Percentiles rank a stretch among this genome's conserved stretches.
Conservation (phyloP, 306 rosid species). For the Pyrus pyrifolia region DNA sequence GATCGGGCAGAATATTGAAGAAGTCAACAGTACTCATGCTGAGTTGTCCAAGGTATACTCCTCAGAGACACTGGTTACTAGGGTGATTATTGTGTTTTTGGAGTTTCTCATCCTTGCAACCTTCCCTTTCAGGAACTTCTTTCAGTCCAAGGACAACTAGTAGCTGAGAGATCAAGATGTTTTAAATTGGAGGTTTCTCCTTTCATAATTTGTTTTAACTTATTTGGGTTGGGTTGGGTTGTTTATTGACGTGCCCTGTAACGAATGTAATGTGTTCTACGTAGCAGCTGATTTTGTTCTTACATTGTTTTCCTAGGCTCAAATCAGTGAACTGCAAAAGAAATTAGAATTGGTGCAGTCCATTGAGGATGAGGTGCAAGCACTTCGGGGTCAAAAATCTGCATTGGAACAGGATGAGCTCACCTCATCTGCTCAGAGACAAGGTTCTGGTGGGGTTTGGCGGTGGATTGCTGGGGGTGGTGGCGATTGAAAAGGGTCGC, state of each 20-base stretch:
- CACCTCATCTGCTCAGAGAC: slow-evolving; percentile 58
- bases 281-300: not conserved
- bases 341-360: slow-evolving; percentile 67
- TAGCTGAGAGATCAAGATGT: slow-evolving; percentile 95
- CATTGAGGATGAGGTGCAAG: slow-evolving; percentile 72
- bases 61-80: slow-evolving; percentile 3
- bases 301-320: slow-evolving; percentile 55
- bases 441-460: slow-evolving; percentile 87
- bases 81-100: not conserved
- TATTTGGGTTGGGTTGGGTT: not conserved
- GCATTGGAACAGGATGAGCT: slow-evolving; percentile 63
- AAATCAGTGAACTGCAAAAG: slow-evolving; percentile 74
- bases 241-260: not conserved
- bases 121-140: slow-evolving; percentile 65
- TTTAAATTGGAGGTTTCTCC: slow-evolving; percentile 73
- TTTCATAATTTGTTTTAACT: not conserved
- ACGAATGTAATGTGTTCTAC: not conserved
- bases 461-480: slow-evolving; percentile 62
- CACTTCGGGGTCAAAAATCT: slow-evolving; percentile 72
- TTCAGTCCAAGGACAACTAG: slow-evolving; percentile 86
- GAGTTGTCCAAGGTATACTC: slow-evolving; percentile 79
- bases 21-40: slow-evolving; percentile 58
- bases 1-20: slow-evolving; percentile 56
- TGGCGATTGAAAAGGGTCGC: slow-evolving; percentile 16
- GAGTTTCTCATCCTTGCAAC: slow-evolving; percentile 21